phyloP scores from a whole-genome alignment of 2,329 filamentous ascomycete genomes.

The Diaporthe citri region DNA sequence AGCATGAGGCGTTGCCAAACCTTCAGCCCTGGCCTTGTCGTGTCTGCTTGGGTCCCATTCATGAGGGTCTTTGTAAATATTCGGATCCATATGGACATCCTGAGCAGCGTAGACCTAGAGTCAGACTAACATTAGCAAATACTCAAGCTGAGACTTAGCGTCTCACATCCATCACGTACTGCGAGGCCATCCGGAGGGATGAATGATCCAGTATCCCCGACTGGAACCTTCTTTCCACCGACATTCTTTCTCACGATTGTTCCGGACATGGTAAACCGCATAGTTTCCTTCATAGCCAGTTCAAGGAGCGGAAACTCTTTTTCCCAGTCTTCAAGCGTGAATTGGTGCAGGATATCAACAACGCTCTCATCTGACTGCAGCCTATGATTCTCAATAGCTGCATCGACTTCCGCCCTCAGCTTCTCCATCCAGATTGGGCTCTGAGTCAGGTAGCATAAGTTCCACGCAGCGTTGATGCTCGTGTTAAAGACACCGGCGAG shows the following conservation, averaged over 20 bases:
- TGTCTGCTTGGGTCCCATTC: conserved; percentile 10
- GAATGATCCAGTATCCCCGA: not conserved
- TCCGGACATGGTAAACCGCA: conserved; percentile 8
- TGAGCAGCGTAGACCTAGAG: conserved; percentile 8
- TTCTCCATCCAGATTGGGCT: not conserved
- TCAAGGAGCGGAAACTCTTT: conserved; percentile 4
- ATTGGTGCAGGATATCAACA: not conserved
- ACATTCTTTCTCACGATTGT: not conserved
- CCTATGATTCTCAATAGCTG: not conserved
- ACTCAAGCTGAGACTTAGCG: not conserved
- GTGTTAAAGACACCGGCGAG: conserved; percentile 13
- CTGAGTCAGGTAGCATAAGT: conserved; percentile 6
- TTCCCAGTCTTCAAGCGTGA: conserved; percentile 6
- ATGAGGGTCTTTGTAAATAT: not conserved
- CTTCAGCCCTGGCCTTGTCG: not conserved
- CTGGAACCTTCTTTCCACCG: conserved; percentile 12
- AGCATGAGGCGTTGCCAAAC: not conserved
- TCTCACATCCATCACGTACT: not conserved
- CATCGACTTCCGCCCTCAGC: not conserved
- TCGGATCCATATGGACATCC: conserved; percentile 7
- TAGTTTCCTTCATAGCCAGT: not conserved
- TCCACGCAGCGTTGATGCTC: conserved; percentile 14
- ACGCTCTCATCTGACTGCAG: not conserved
- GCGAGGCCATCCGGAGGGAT: conserved; percentile 4
- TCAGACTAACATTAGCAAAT: not conserved